Percentiles rank a stretch among this genome's conserved stretches.
Conservation (phyloP, 208 protist genomes). For the Leishmania major region DNA sequence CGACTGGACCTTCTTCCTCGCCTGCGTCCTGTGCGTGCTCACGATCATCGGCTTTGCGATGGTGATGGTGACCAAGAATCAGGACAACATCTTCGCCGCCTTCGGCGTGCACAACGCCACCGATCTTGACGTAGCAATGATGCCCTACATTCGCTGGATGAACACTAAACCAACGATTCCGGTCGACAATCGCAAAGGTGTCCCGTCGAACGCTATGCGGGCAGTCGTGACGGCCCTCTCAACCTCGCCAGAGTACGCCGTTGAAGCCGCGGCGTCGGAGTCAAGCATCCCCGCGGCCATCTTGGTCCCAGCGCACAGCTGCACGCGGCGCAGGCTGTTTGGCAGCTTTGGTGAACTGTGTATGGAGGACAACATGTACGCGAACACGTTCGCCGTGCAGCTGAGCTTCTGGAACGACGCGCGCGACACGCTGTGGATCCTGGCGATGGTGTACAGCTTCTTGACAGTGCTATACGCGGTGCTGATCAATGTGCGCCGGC, state of each 20-base stretch:
- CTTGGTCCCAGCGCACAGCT: not conserved
- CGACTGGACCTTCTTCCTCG: constrained; percentile 71
- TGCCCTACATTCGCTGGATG: constrained; percentile 31
- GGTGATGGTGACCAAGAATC: constrained; percentile 36
- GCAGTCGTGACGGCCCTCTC: not conserved
- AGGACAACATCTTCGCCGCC: constrained; percentile 60
- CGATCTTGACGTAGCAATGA: constrained; percentile 48
- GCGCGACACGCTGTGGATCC: constrained; percentile 66
- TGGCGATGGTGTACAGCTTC: constrained; percentile 69
- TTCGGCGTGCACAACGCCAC: constrained; percentile 41
- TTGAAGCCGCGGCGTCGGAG: not conserved
- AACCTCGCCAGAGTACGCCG: not conserved
- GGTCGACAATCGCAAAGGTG: not conserved
- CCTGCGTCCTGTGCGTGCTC: constrained; percentile 56
- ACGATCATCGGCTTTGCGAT: constrained; percentile 58
- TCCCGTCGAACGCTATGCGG: not conserved
- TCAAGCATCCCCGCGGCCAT: not conserved
- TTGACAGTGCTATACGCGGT: constrained; percentile 62
- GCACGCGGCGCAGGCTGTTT: constrained; percentile 36
- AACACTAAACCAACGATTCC: constrained; percentile 7
- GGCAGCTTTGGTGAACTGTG: constrained; percentile 59
- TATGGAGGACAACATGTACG: constrained; percentile 69
- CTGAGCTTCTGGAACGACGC: constrained; percentile 68
- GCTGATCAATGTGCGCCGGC: constrained; percentile 51
- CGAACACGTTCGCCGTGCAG: constrained; percentile 63